phyloP scores from a whole-genome alignment of 2,329 filamentous ascomycete species.

The Ophiosphaerella narmari region DNA sequence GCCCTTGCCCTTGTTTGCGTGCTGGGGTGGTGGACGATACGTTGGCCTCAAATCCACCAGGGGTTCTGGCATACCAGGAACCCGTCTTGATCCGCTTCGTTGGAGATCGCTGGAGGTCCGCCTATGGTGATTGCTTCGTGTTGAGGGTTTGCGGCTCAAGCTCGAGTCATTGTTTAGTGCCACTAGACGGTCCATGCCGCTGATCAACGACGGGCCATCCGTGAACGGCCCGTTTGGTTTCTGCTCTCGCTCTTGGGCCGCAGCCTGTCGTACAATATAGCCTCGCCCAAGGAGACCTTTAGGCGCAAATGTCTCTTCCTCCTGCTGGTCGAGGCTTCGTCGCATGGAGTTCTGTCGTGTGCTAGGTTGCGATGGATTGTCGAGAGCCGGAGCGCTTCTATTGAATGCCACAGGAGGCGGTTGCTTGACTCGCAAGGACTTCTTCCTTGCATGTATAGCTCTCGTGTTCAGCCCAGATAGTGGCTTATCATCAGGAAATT shows the following conservation, averaged over 20 bases:
- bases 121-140: slow-evolving; percentile 37
- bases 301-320: slow-evolving; percentile 52
- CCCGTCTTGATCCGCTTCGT: slow-evolving; percentile 53
- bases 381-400: slow-evolving; percentile 21
- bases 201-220: slow-evolving; percentile 62
- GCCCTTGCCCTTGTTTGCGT: slow-evolving; percentile 60
- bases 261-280: slow-evolving; percentile 54
- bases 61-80: slow-evolving; percentile 57
- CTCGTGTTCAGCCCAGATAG: slow-evolving; percentile 30
- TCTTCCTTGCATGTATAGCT: slow-evolving; percentile 42
- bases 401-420: slow-evolving; percentile 43
- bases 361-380: slow-evolving; percentile 17
- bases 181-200: slow-evolving; percentile 44
- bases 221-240: slow-evolving; percentile 54
- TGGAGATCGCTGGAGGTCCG: slow-evolving; percentile 46
- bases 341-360: slow-evolving; percentile 25
- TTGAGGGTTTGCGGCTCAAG: slow-evolving; percentile 37
- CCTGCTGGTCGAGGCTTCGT: slow-evolving; percentile 26
- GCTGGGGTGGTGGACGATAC: slow-evolving; percentile 67
- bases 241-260: slow-evolving; percentile 45
- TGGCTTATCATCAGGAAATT: slow-evolving; percentile 32
- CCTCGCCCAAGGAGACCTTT: slow-evolving; percentile 55
- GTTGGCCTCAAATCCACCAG: slow-evolving; percentile 70
- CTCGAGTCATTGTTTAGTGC: slow-evolving; percentile 25
- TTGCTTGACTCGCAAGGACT: slow-evolving; percentile 44